phyloP scores from a whole-genome alignment of 1,284 basidiomycete genomes.

The Naganishia cerealis region DNA sequence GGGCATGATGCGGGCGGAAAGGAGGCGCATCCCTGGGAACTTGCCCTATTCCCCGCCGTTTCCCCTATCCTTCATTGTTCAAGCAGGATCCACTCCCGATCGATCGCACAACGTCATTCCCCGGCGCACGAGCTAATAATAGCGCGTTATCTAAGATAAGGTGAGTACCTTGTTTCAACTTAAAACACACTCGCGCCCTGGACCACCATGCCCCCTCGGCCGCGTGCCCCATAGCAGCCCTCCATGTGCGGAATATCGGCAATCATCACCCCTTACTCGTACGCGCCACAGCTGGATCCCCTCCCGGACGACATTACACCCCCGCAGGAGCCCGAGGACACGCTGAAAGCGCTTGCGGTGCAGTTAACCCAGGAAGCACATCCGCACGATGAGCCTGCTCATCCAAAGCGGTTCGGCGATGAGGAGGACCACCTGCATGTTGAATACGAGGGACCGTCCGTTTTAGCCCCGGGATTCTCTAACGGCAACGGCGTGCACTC shows the following conservation, averaged over 20 bases:
- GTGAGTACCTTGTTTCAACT: slow-evolving; percentile 11
- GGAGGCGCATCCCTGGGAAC: too few relatives aligned
- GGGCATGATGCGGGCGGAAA: slow-evolving; percentile 10
- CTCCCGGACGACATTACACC: neutral
- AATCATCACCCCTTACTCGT: slow-evolving; percentile 27
- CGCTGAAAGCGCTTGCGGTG: neutral
- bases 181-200: neutral
- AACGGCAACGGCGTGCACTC: neutral
- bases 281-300: neutral
- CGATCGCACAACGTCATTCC: too few relatives aligned
- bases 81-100: slow-evolving; percentile 1
- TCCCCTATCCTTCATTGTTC: neutral
- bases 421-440: neutral
- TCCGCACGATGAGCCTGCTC: neutral
- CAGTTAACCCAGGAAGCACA: neutral
- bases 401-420: neutral
- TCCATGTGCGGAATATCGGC: slow-evolving; percentile 28
- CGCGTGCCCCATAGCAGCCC: neutral
- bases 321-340: slow-evolving; percentile 10
- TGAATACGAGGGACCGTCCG: neutral
- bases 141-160: slow-evolving; percentile 17
- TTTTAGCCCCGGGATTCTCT: neutral
- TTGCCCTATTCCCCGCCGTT: too few relatives aligned
- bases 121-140: neutral
- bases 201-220: neutral